A percentile compares a stretch with the other conserved stretches of the same genome.
These are phyloP conservation scores for Neurospora sublineolata DNA, from an alignment of 495 filamentous ascomycete genomes.

Conservation along the genomic window DNA sequence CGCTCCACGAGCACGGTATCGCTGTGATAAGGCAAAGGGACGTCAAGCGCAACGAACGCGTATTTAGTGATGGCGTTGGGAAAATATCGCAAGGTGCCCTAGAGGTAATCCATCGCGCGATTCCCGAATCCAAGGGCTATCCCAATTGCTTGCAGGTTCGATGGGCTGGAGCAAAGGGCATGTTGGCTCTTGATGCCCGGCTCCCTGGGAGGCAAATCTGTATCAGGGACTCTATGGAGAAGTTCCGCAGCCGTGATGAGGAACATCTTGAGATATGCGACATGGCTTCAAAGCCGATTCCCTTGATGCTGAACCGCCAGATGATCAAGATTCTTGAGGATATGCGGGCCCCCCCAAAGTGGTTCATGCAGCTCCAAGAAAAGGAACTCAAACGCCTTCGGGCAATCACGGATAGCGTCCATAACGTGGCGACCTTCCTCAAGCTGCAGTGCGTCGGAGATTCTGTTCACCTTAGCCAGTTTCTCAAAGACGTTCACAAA, in stretches of 20 bases:
- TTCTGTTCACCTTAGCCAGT: slow-evolving; percentile 39
- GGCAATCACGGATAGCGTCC: slow-evolving; percentile 36
- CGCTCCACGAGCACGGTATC: slow-evolving; percentile 24
- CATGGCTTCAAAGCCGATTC: slow-evolving; percentile 49
- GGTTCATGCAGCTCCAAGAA: slow-evolving; percentile 52
- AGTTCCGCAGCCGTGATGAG: slow-evolving; percentile 49
- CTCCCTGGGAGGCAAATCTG: slow-evolving; percentile 43
- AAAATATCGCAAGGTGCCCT: slow-evolving; percentile 50
- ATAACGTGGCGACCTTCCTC: slow-evolving; percentile 54
- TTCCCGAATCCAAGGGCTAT: slow-evolving; percentile 29
- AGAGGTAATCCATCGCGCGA: slow-evolving; percentile 37
- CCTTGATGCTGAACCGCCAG: slow-evolving; percentile 61
- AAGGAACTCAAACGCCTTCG: slow-evolving; percentile 46
- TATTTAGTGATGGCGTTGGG: slow-evolving; percentile 72
- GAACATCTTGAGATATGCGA: slow-evolving; percentile 65
- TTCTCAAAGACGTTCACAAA: slow-evolving; percentile 44
- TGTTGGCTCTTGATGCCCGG: slow-evolving; percentile 53
- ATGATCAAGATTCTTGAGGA: slow-evolving; percentile 80
- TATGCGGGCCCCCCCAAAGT: slow-evolving; percentile 36
- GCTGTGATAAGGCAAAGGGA: slow-evolving; percentile 28
- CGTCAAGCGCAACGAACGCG: slow-evolving; percentile 31
- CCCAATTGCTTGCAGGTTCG: slow-evolving; percentile 65
- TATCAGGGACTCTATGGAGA: slow-evolving; percentile 64
- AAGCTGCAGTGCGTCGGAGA: slow-evolving; percentile 42
- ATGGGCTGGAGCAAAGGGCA: slow-evolving; percentile 58